Evolutionary conservation across 352 stramenopile genomes (phyloP), one percentile per base, ranked within the genome.

Genomic region (Globisporangium emineosum): DNA sequence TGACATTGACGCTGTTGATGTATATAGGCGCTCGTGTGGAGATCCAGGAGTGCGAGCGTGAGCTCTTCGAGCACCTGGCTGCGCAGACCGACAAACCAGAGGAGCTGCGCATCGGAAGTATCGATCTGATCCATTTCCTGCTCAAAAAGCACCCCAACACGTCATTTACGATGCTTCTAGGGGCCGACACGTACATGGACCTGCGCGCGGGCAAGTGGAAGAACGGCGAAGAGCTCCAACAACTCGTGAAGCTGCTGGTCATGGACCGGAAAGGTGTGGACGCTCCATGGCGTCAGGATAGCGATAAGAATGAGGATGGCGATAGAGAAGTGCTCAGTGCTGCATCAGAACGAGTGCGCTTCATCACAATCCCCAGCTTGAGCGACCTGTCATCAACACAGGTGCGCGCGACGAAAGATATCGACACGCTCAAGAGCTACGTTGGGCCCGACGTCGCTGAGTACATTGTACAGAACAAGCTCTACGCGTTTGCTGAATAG

Each of bases 181-280:
- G 89, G 6, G 86, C 73, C 6, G 89, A 97, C 68, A 95, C 89
- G 55, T 96, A 89, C 71, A 74, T 75, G 7, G 89, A 97, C 67
- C 67, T 97, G 55, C 58, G 84, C 43, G 72, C 77, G 27, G 86
- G 86, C 47, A 97, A 97, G 69, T 97, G 89, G 89, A 97, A 97
- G 62, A 68, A 77, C 32, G 87, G 82, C 3, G 75, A 94, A 19
- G 77, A 91, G 63, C 75, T 96, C 1, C 73, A 88, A 71, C 75
- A 75, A 32, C 66, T 86, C 4, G 73, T 93, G 0, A 77, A 81
- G 47, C 57, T 96, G 5, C 68, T 95, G 12, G 86, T 95, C 29
- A 86, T 96, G 58, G 73, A 76, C 57, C 83, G 86, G 17, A 68
- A 86, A 49, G 88, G 87, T 21, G 66, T 86, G 13, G 79, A 79